A percentile compares a stretch with the other conserved stretches of the same genome.
Conservation (phyloP, 345 rosid genomes). For the Pseudoturritis turrita region DNA sequence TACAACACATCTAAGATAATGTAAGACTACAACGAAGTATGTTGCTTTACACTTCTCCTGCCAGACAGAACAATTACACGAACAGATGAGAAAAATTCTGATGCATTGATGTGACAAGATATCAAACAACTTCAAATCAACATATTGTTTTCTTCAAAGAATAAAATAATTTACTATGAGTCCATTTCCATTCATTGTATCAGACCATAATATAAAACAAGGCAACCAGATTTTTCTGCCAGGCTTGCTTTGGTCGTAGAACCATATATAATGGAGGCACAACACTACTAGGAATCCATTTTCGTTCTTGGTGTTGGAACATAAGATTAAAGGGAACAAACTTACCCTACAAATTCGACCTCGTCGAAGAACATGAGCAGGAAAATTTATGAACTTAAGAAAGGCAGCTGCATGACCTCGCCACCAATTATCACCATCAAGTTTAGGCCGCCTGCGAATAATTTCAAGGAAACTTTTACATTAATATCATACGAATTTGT, state of each 20-base stretch:
- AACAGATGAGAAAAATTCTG: neutral
- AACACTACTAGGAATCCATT: neutral
- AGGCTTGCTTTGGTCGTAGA: neutral
- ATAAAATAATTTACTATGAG: neutral
- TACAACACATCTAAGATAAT: conserved; percentile 62
- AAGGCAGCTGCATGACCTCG: conserved; percentile 96
- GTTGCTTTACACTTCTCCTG: conserved; percentile 86
- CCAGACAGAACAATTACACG: neutral
- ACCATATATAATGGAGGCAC: neutral
- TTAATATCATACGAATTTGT: neutral
- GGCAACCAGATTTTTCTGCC: neutral
- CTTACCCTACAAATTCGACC: conserved; percentile 80
- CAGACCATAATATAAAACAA: neutral
- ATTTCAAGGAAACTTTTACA: conserved; percentile 6
- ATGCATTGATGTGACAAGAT: neutral
- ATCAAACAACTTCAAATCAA: neutral
- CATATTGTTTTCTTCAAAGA: neutral
- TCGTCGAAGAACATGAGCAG: conserved; percentile 56
- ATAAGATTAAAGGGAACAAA: neutral
- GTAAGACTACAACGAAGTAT: conserved; percentile 79
- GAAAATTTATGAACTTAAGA: conserved; percentile 56
- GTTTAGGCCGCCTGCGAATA: conserved; percentile 58
- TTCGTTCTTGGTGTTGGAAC: neutral
- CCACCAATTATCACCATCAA: conserved; percentile 95
- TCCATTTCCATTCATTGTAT: neutral